These are phyloP conservation scores for Hippophae rhamnoides DNA, from an alignment of 306 rosid species.

Conservation along the genomic window DNA sequence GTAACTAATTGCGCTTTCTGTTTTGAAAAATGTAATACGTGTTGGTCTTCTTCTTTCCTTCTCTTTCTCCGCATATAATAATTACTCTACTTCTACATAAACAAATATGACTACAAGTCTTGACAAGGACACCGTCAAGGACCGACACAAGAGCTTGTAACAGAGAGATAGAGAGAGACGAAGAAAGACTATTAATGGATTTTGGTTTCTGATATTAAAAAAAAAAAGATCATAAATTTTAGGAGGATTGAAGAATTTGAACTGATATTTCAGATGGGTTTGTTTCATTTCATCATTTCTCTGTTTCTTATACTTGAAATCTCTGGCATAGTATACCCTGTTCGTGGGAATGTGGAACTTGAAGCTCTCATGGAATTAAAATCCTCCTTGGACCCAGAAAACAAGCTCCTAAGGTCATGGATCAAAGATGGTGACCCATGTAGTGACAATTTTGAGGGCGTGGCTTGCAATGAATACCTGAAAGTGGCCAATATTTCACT, in stretches of 20 bases:
- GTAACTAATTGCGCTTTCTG: constrained; percentile 11
- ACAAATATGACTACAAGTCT: background rate
- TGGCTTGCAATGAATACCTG: constrained; percentile 62
- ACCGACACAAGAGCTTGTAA: constrained; percentile 1
- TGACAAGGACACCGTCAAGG: background rate
- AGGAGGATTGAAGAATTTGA: constrained; percentile 6
- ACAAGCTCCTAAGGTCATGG: constrained; percentile 64
- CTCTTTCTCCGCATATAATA: constrained; percentile 15
- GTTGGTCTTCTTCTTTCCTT: background rate
- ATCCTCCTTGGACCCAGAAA: constrained; percentile 72
- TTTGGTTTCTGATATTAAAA: background rate
- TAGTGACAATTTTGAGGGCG: constrained; percentile 57
- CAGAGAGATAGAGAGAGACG: constrained; percentile 17
- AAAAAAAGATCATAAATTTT: background rate
- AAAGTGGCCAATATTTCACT: constrained; percentile 76
- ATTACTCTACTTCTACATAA: constrained; percentile 7
- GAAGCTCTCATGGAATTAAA: constrained; percentile 70
- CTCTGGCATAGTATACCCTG: constrained; percentile 11
- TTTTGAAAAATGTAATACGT: constrained; percentile 3
- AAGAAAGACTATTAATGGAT: background rate
- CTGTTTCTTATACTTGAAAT: constrained; percentile 19
- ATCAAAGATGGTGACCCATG: constrained; percentile 65
- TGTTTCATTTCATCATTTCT: constrained; percentile 12
- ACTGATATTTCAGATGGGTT: constrained; percentile 32
- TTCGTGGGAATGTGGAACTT: constrained; percentile 59